These are phyloP conservation scores for Oidiodendron maius DNA, from an alignment of 495 filamentous ascomycete genomes.

Conservation along the genomic window DNA sequence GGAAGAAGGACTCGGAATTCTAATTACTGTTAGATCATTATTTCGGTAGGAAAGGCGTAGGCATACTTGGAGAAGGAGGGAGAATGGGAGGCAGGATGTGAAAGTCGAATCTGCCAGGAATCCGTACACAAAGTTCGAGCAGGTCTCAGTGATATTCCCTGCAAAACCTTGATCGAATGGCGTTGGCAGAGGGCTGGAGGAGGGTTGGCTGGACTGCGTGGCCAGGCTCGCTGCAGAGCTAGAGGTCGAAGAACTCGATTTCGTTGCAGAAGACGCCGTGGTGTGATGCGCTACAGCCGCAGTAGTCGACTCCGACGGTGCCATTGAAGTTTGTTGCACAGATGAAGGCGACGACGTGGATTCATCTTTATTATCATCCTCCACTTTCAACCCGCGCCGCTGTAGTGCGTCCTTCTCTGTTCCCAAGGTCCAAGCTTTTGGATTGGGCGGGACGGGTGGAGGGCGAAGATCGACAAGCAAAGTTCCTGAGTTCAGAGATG, in stretches of 20 bases:
- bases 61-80: constrained; percentile 61
- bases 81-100: constrained; percentile 65
- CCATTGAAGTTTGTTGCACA: neutral
- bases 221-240: neutral
- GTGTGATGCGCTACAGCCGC: neutral
- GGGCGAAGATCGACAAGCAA: constrained; percentile 20
- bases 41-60: neutral
- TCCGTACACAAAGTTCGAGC: constrained; percentile 59
- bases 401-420: constrained; percentile 7
- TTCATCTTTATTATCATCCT: neutral
- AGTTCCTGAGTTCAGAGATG: constrained; percentile 14
- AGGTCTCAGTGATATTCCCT: constrained; percentile 60
- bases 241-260: constrained; percentile 1
- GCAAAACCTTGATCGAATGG: constrained; percentile 68
- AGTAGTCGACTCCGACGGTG: neutral
- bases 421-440: neutral
- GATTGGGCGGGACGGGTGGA: constrained; percentile 6
- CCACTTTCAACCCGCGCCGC: constrained; percentile 3
- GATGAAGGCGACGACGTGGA: neutral
- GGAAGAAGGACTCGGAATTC: constrained; percentile 73
- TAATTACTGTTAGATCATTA: constrained; percentile 21
- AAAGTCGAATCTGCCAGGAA: constrained; percentile 62
- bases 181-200: constrained; percentile 48
- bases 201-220: neutral
- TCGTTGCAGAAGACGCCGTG: neutral